A percentile compares a stretch with the other conserved stretches of the same genome.
Evolutionary conservation across 768 basidiomycete genomes (phyloP).

Genomic region (Astraeus odoratus): DNA sequence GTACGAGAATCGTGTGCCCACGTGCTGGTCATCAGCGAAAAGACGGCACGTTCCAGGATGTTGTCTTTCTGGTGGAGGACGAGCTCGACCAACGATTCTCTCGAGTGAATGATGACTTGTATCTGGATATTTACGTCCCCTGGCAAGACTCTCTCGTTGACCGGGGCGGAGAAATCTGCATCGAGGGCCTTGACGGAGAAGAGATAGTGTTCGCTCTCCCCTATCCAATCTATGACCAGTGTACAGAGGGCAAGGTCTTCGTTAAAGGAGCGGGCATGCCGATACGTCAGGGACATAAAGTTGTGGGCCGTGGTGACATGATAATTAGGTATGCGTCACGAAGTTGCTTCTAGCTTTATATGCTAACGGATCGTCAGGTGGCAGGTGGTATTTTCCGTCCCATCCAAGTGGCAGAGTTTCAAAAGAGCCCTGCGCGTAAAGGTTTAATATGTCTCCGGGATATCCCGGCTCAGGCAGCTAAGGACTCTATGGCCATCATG

Average conservation of each 20-base stretch:
- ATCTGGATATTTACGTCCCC: slow-evolving; percentile 48
- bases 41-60: slow-evolving; percentile 52
- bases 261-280: slow-evolving; percentile 68
- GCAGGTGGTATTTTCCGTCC: slow-evolving; percentile 25
- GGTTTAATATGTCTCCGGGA: slow-evolving; percentile 11
- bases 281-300: slow-evolving; percentile 42
- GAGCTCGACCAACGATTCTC: slow-evolving; percentile 50
- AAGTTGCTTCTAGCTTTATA: background rate
- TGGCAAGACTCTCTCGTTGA: slow-evolving; percentile 45
- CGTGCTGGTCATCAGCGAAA: slow-evolving; percentile 61
- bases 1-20: slow-evolving; percentile 53
- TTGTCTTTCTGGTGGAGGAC: slow-evolving; percentile 61
- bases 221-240: slow-evolving; percentile 41
- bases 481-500: slow-evolving; percentile 15
- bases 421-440: slow-evolving; percentile 24
- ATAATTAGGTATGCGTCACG: slow-evolving; percentile 42
- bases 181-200: slow-evolving; percentile 55
- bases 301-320: slow-evolving; percentile 55
- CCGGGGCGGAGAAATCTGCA: slow-evolving; percentile 41
- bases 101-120: slow-evolving; percentile 50
- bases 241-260: slow-evolving; percentile 41
- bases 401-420: slow-evolving; percentile 27
- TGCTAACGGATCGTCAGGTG: slow-evolving; percentile 13
- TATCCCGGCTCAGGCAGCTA: background rate
- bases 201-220: slow-evolving; percentile 46